Conservation (phyloP, 805 yeast genomes). For the Barnettozyma populi region DNA sequence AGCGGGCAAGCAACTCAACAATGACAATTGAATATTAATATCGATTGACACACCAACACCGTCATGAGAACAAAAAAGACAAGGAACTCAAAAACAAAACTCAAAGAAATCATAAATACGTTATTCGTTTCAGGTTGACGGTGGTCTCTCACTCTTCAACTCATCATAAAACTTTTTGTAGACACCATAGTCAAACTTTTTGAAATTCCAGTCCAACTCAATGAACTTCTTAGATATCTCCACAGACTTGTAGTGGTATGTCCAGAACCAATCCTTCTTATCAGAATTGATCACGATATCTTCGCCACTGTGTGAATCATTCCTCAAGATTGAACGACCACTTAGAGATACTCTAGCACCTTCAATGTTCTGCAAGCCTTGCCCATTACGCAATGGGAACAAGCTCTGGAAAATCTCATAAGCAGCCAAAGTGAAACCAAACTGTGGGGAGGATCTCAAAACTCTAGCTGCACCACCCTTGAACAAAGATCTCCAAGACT, state of each 20-base stretch:
- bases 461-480: conserved; percentile 97
- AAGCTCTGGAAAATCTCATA: conserved; percentile 82
- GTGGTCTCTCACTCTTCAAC: conserved; percentile 16
- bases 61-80: neutral
- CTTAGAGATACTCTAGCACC: conserved; percentile 9
- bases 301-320: conserved; percentile 7
- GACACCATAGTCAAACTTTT: conserved; percentile 46
- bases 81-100: neutral
- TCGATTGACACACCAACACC: neutral
- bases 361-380: conserved; percentile 20
- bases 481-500: conserved; percentile 81
- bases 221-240: conserved; percentile 57
- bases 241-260: conserved; percentile 48
- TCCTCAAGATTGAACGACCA: conserved; percentile 7
- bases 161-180: conserved; percentile 35
- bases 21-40: neutral
- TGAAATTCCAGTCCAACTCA: conserved; percentile 58
- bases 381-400: conserved; percentile 53
- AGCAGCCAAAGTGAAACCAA: conserved; percentile 96
- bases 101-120: neutral
- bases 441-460: conserved; percentile 93
- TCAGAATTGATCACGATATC: conserved; percentile 34
- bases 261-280: conserved; percentile 37
- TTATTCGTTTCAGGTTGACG: neutral
- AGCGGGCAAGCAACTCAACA: neutral